Conservation (phyloP, 164 flowering plant species). For the Protea cynaroides region DNA sequence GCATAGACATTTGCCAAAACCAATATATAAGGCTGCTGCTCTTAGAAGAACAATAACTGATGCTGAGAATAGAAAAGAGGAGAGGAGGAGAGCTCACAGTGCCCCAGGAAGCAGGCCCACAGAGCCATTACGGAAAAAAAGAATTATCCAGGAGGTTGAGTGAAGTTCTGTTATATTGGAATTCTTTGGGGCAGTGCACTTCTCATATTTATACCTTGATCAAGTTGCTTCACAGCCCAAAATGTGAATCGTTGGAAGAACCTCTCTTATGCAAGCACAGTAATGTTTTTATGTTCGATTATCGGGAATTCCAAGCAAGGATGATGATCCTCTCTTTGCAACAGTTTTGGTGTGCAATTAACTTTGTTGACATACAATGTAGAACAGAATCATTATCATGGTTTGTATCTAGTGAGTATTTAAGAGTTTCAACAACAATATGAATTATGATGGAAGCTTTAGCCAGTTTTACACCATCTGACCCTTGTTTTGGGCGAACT, state of each 20-base stretch:
- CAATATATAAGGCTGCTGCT: constrained; percentile 61
- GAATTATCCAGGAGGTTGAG: constrained; percentile 61
- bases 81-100: constrained; percentile 79
- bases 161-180: constrained; percentile 13
- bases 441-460: no score
- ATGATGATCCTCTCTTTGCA: not conserved
- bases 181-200: not conserved
- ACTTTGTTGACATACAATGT: not conserved
- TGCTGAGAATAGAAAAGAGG: constrained; percentile 57
- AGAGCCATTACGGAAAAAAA: constrained; percentile 48
- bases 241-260: not conserved
- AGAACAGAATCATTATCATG: not conserved
- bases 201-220: not conserved
- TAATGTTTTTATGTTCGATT: not conserved
- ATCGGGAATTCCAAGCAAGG: not conserved
- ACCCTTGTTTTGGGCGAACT: no score
- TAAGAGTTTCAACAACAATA: no score
- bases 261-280: not conserved
- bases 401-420: not conserved
- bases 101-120: constrained; percentile 57
- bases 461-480: no score
- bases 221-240: no score
- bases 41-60: constrained; percentile 49
- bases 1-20: constrained; percentile 86
- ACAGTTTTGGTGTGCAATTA: not conserved